phyloP scores from a whole-genome alignment of 768 basidiomycete species.

The Tubosaeta sp. region DNA sequence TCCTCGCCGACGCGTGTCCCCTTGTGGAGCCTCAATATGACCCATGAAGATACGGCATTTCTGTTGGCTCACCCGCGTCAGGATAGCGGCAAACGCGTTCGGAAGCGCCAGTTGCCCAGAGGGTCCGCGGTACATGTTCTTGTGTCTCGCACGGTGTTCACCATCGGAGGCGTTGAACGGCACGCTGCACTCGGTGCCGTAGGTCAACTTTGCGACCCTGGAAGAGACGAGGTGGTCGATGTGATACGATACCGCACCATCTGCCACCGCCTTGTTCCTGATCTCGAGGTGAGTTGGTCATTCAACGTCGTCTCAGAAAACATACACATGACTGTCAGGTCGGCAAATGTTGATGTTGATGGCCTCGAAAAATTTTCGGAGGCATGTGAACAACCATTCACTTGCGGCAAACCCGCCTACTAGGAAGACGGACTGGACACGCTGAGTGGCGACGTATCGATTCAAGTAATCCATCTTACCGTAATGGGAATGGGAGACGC shows the following conservation, averaged over 20 bases:
- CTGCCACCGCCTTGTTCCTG: conserved; percentile 48
- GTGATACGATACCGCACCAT: conserved; percentile 16
- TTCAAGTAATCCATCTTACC: conserved; percentile 16
- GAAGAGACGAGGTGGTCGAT: conserved; percentile 47
- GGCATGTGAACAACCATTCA: conserved; percentile 42
- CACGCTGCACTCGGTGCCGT: conserved; percentile 40
- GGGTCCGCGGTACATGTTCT: conserved; percentile 30
- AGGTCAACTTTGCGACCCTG: conserved; percentile 45
- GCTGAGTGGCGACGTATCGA: not conserved
- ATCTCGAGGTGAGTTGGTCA: conserved; percentile 9
- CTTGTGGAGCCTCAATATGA: conserved; percentile 20
- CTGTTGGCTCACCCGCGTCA: conserved; percentile 33
- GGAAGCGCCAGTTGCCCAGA: conserved; percentile 38
- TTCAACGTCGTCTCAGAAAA: not conserved
- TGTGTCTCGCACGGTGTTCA: conserved; percentile 39
- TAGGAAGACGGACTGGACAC: conserved; percentile 38
- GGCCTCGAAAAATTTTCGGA: conserved; percentile 36
- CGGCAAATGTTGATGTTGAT: conserved; percentile 41
- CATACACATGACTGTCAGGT: conserved; percentile 54
- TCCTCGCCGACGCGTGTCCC: conserved; percentile 43
- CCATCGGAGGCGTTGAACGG: conserved; percentile 32
- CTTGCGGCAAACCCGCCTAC: conserved; percentile 54
- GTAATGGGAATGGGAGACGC: conserved; percentile 30
- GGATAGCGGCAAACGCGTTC: conserved; percentile 39
- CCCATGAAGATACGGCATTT: too few species aligned